Conservation (phyloP, 805 yeast species). For the Kodamaea restingae region DNA sequence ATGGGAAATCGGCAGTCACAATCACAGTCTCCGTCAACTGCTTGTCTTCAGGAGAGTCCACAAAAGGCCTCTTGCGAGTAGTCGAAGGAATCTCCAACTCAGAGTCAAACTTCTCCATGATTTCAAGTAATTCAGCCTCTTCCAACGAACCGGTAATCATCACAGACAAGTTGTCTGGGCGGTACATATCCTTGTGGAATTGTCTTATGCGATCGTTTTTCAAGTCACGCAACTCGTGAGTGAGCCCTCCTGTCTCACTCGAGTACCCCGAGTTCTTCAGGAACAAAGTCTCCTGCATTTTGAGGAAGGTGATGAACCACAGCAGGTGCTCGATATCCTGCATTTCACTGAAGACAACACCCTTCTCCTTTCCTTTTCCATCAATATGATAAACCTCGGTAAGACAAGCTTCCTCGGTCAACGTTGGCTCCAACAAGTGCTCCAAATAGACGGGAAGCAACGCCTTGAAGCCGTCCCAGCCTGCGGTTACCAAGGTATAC, state of each 20-base stretch:
- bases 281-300: conserved; percentile 55
- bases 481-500: conserved; percentile 86
- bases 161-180: conserved; percentile 80
- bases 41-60: conserved; percentile 55
- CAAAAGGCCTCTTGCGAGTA: conserved; percentile 63
- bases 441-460: conserved; percentile 87
- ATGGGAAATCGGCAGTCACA: conserved; percentile 74
- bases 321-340: conserved; percentile 84
- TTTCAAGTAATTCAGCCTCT: conserved; percentile 60
- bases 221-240: conserved; percentile 68
- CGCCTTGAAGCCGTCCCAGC: conserved; percentile 89
- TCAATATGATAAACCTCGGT: conserved; percentile 96
- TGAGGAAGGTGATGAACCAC: conserved; percentile 60
- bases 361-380: conserved; percentile 86
- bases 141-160: conserved; percentile 85
- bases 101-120: conserved; percentile 60
- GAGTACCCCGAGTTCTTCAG: conserved; percentile 70
- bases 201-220: conserved; percentile 69
- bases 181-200: conserved; percentile 68
- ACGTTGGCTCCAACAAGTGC: conserved; percentile 77
- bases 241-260: conserved; percentile 91
- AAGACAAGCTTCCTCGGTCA: conserved; percentile 84
- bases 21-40: conserved; percentile 38
- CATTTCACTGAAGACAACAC: conserved; percentile 97
- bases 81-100: conserved; percentile 41